Evolutionary conservation across 75 land plant genomes (phyloP).

Genomic region (Selaginella tamariscina): DNA sequence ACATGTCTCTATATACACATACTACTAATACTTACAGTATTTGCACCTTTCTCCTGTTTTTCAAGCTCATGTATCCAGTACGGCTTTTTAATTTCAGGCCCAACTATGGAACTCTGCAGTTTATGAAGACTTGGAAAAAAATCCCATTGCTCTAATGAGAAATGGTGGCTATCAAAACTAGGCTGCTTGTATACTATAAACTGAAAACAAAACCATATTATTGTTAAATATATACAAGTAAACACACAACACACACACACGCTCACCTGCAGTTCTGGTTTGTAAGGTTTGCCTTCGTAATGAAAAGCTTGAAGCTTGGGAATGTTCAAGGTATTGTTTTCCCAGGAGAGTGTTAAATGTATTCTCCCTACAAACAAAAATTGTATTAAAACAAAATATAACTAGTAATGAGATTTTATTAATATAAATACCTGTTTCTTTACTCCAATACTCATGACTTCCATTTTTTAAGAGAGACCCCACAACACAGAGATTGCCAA

Average conservation of each 20-base stretch:
- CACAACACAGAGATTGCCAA: too few species aligned
- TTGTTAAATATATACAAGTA: neutral
- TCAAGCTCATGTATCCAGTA: constrained; percentile 59
- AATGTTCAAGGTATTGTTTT: too few species aligned
- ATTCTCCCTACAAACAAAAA: too few species aligned
- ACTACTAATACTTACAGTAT: constrained; percentile 41
- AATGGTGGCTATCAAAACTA: constrained; percentile 54
- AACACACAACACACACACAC: neutral
- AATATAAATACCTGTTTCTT: too few species aligned
- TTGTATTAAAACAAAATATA: too few species aligned
- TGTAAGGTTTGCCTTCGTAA: neutral
- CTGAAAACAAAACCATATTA: constrained; percentile 42
- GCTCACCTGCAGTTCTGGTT: neutral
- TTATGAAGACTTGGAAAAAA: constrained; percentile 11
- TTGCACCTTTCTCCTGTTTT: constrained; percentile 31
- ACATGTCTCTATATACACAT: neutral
- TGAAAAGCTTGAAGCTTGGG: neutral
- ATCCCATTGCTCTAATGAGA: constrained; percentile 35
- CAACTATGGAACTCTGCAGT: neutral
- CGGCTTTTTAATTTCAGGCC: constrained; percentile 28
- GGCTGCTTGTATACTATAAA: constrained; percentile 68
- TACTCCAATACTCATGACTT: too few species aligned
- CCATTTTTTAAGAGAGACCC: too few species aligned
- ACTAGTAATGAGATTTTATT: too few species aligned
- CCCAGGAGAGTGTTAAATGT: too few species aligned